These are phyloP conservation scores for Xylariaceae sp. DNA, from an alignment of 2,329 filamentous ascomycete genomes.

Conservation along the genomic window DNA sequence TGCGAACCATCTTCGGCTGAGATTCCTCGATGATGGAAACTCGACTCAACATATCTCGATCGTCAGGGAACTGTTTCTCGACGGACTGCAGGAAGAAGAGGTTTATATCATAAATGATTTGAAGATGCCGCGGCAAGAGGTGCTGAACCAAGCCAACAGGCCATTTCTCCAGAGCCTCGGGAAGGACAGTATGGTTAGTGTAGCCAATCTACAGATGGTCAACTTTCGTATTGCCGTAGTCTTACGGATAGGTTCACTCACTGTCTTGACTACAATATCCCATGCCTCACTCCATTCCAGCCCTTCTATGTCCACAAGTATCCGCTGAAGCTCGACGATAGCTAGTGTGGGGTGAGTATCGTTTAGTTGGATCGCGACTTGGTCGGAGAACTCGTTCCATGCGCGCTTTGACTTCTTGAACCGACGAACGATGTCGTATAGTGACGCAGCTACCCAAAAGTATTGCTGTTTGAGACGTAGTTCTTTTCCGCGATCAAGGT, in stretches of 20 bases:
- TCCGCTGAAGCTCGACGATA: constrained; percentile 92
- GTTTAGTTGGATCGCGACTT: constrained; percentile 96
- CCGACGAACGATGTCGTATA: constrained; percentile 91
- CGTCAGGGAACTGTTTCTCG: constrained; percentile 84
- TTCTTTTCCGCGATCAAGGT: constrained; percentile 93
- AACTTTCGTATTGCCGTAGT: constrained; percentile 10
- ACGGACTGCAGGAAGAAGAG: constrained; percentile 86
- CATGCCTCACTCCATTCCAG: constrained; percentile 92
- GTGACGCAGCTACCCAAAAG: constrained; percentile 97
- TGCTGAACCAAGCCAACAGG: constrained; percentile 89
- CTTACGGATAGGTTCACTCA: constrained; percentile 33
- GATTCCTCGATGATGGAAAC: constrained; percentile 99
- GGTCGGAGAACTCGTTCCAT: constrained; percentile 89
- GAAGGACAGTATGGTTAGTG: constrained; percentile 97
- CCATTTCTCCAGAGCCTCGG: constrained; percentile 98
- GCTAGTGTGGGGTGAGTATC: constrained; percentile 96
- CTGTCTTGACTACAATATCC: constrained; percentile 68
- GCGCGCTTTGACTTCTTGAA: constrained; percentile 95
- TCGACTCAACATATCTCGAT: constrained; percentile 76
- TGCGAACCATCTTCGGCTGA: constrained; percentile 95
- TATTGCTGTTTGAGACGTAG: constrained; percentile 98
- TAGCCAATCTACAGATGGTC: constrained; percentile 68
- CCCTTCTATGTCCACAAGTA: constrained; percentile 83
- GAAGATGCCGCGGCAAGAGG: constrained; percentile 85
- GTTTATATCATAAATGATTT: constrained; percentile 99